Percentiles rank a stretch among this genome's conserved stretches.
Evolutionary conservation across 495 filamentous ascomycete species (phyloP).

Genomic region (Entonaema liquescens): DNA sequence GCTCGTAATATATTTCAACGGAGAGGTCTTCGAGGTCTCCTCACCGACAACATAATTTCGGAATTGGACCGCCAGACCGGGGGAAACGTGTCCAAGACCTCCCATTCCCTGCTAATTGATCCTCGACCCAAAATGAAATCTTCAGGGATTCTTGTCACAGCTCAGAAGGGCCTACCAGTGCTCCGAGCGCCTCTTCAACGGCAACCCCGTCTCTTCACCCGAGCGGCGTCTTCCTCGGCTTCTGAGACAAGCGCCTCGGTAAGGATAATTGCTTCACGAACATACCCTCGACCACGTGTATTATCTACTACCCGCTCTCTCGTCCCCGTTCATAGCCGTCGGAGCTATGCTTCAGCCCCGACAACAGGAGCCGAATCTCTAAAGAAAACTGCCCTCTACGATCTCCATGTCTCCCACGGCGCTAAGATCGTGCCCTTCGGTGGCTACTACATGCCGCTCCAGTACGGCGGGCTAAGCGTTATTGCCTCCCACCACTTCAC

Average conservation of each 20-base stretch:
- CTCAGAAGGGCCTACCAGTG: constrained; percentile 37
- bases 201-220: constrained; percentile 10
- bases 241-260: constrained; percentile 14
- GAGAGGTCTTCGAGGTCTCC: constrained; percentile 17
- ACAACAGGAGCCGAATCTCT: constrained; percentile 49
- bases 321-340: constrained; percentile 16
- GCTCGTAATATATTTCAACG: constrained; percentile 21
- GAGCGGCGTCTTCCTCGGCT: constrained; percentile 21
- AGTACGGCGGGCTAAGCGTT: constrained; percentile 79
- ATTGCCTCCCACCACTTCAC: constrained; percentile 88
- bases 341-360: constrained; percentile 48
- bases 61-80: constrained; percentile 10
- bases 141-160: constrained; percentile 38
- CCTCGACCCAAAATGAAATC: constrained; percentile 49
- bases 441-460: constrained; percentile 91
- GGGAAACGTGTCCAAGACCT: constrained; percentile 6
- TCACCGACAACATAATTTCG: constrained; percentile 15
- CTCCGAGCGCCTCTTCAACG: constrained; percentile 24
- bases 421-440: constrained; percentile 98
- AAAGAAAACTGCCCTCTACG: constrained; percentile 80
- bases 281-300: constrained; percentile 13
- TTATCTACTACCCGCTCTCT: not conserved
- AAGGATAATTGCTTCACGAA: constrained; percentile 31
- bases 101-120: constrained; percentile 12
- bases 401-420: constrained; percentile 79